phyloP scores from a whole-genome alignment of 108 stramenopile species.

The Fistulifera solaris region DNA sequence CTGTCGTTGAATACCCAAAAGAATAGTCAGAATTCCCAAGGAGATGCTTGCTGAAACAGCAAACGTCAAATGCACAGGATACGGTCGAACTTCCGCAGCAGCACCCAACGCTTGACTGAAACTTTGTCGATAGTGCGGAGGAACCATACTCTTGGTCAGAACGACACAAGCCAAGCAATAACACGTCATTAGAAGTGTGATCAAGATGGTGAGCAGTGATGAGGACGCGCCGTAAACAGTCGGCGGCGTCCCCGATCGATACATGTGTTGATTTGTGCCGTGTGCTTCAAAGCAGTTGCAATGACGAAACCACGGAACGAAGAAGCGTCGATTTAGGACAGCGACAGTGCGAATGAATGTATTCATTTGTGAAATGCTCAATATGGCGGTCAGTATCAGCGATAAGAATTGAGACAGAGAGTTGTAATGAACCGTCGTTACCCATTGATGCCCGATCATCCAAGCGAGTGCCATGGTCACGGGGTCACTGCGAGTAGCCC shows the following conservation, averaged over 20 bases:
- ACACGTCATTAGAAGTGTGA: conserved; percentile 42
- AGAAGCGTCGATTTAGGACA: conserved; percentile 38
- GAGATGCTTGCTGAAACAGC: conserved; percentile 34
- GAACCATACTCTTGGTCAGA: conserved; percentile 58
- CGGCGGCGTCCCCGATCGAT: not conserved
- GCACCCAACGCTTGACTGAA: conserved; percentile 51
- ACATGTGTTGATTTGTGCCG: not conserved
- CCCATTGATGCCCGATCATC: conserved; percentile 54
- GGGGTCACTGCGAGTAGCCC: conserved; percentile 25
- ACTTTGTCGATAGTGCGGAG: conserved; percentile 35
- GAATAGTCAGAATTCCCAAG: conserved; percentile 33
- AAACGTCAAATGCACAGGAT: conserved; percentile 44
- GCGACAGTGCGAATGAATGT: conserved; percentile 47
- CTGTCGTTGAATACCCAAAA: conserved; percentile 69
- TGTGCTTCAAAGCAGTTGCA: conserved; percentile 8
- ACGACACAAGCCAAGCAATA: conserved; percentile 68
- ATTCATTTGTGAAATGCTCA: conserved; percentile 58
- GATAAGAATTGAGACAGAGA: conserved; percentile 50
- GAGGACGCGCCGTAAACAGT: not conserved
- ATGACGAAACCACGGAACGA: conserved; percentile 8
- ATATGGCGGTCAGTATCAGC: conserved; percentile 45
- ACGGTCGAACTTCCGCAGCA: conserved; percentile 30
- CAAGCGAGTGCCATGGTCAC: conserved; percentile 48
- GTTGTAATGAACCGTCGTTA: conserved; percentile 41
- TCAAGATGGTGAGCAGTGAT: conserved; percentile 2